Evolutionary conservation across 768 basidiomycete species (phyloP).

Genomic region (Cantharellus anzutake): DNA sequence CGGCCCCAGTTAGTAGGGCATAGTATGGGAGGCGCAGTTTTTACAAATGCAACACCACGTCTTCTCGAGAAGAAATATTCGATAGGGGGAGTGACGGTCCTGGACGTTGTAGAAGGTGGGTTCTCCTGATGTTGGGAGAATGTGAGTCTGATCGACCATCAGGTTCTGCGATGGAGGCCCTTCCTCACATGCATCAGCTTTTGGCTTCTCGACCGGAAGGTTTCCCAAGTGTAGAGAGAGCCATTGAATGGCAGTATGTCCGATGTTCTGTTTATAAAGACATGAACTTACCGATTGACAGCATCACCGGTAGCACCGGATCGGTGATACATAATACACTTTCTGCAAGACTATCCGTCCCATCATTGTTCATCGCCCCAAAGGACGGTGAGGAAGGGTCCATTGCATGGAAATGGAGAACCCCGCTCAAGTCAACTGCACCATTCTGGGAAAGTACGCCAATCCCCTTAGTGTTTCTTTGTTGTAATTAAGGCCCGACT

Average conservation of each 20-base stretch:
- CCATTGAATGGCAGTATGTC: conserved; percentile 90
- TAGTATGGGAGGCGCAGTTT: conserved; percentile 90
- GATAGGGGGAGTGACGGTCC: conserved; percentile 57
- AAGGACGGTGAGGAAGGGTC: conserved; percentile 10
- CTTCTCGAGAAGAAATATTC: conserved; percentile 51
- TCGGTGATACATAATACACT: conserved; percentile 61
- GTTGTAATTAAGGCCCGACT: neutral
- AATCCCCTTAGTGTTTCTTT: neutral
- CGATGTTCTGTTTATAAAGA: neutral
- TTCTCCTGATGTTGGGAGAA: neutral
- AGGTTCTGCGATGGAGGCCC: conserved; percentile 86
- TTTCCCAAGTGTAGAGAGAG: conserved; percentile 68
- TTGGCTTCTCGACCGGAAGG: conserved; percentile 71
- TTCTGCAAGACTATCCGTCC: conserved; percentile 82
- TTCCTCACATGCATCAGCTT: conserved; percentile 81
- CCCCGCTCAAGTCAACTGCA: conserved; percentile 64
- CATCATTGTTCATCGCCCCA: conserved; percentile 41
- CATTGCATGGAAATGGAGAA: conserved; percentile 54
- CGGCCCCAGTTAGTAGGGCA: conserved; percentile 62
- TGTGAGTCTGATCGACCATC: neutral
- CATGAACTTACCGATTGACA: neutral
- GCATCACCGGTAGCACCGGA: conserved; percentile 40
- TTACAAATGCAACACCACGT: conserved; percentile 45
- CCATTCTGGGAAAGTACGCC: conserved; percentile 75
- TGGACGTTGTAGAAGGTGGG: conserved; percentile 84